Base-by-base conservation (phyloP, 139 green algal genomes). In the Ostreobium quekettii region DNA sequence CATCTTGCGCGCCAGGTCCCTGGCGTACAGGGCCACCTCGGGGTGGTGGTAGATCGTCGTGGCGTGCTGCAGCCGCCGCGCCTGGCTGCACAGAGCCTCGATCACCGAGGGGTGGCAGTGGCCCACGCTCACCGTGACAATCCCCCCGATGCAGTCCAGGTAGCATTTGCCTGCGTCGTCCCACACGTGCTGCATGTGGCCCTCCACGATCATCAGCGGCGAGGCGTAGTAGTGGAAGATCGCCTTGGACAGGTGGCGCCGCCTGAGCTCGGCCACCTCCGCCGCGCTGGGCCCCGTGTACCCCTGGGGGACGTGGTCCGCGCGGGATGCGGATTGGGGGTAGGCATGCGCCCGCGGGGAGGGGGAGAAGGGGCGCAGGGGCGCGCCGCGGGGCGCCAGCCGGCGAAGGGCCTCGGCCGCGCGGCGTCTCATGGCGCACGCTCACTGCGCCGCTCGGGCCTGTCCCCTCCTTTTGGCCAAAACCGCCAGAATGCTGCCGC, bases 181-280 rank as follows among this genome's bases (percentile, higher is more conserved):
- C 64, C 84, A 98, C 35, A 98, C 73, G 76, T 98, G 97, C 78
- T 98, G 93, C 93, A 95, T 95, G 61, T 91, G 89, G 60, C 93
- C 93, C 59, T 98, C 90, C 35, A 88, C 82, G 2, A 97, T 94
- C 86, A 97, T 97, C 0, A 98, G 81, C 1, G 92, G 87, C 64
- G 89, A 81, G 72, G 89, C 87, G 83, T 93, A 96, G 69, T 91
- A 88, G 26, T 78, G 74, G 61, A 89, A 91, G 0, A 97, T 74
- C 0, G 83, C 86, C 86, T 83, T 71, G 46, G 39, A 32, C 8
- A 98, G 71, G 63, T 84, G 86, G 31, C 83, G 33, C 76, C 92
- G 90, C 0, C 93, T 71, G 59, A 95, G 48, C 0, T 53, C 60
- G 8, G 92, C 38, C 1, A 97, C 86, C 59, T 98, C 90, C 30